Percentiles rank a stretch among this genome's conserved stretches.
Evolutionary conservation across 2,329 filamentous ascomycete genomes (phyloP).

Genomic region (Alternaria arborescens): DNA sequence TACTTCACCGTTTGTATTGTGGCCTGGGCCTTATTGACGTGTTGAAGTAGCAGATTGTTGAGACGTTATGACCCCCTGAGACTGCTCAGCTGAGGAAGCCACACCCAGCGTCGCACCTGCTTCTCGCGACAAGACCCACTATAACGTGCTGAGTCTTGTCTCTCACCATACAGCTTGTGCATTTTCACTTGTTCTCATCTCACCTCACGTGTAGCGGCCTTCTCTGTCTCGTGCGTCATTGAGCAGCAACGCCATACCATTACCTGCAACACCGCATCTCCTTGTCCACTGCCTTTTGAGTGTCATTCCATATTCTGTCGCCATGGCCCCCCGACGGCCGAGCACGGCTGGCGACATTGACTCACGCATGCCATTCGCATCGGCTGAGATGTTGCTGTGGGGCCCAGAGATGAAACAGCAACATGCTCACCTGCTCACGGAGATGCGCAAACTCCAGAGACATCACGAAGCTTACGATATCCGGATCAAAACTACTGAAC

Average conservation of each 20-base stretch:
- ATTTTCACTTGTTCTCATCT: not conserved
- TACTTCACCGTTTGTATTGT: constrained; percentile 18
- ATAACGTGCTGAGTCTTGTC: not conserved
- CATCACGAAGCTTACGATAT: constrained; percentile 27
- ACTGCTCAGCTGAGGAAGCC: constrained; percentile 18
- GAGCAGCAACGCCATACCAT: not conserved
- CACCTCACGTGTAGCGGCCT: not conserved
- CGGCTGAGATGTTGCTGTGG: constrained; percentile 50
- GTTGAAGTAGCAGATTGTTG: not conserved
- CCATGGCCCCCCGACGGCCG: constrained; percentile 17
- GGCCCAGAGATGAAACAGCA: constrained; percentile 52
- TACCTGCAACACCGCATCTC: not conserved
- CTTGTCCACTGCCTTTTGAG: not conserved
- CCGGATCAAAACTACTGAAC: constrained; percentile 34
- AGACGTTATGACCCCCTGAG: not conserved
- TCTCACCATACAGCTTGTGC: not conserved
- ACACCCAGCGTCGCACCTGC: constrained; percentile 19
- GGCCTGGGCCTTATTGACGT: not conserved
- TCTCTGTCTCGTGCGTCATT: not conserved
- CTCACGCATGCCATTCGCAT: constrained; percentile 28
- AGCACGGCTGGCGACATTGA: constrained; percentile 16
- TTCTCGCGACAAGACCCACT: constrained; percentile 8
- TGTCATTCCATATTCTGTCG: not conserved
- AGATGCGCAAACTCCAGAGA: constrained; percentile 48
- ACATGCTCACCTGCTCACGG: constrained; percentile 45